Percentiles rank a stretch among this genome's conserved stretches.
Conservation (phyloP, 768 basidiomycete species). For the Lanmaoa pseudosensibilis region DNA sequence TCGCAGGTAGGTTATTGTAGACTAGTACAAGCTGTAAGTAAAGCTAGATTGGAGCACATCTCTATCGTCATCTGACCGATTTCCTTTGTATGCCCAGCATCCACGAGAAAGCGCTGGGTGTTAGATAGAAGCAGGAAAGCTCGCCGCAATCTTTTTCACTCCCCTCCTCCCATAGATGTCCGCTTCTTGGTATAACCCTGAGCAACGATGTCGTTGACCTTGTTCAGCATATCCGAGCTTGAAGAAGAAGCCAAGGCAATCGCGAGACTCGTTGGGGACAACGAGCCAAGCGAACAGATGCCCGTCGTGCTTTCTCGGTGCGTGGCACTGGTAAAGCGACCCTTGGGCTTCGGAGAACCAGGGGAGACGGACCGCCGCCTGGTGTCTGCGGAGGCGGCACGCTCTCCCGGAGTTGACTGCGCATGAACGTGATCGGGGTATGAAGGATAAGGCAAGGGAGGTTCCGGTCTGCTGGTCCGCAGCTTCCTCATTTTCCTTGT, state of each 20-base stretch:
- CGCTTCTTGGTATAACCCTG: constrained; percentile 34
- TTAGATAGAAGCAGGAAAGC: not conserved
- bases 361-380: constrained; percentile 5
- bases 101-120: not conserved
- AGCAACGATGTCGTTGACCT: constrained; percentile 39
- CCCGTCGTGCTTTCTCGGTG: constrained; percentile 5
- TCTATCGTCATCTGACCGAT: not conserved
- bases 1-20: not conserved
- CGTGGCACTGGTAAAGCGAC: not conserved
- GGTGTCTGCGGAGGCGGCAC: not conserved
- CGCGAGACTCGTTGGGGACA: constrained; percentile 26
- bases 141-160: not conserved
- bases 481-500: constrained; percentile 6
- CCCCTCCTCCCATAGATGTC: not conserved
- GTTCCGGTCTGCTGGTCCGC: constrained; percentile 3
- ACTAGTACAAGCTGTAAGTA: not conserved
- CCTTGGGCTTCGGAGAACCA: constrained; percentile 9
- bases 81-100: not conserved
- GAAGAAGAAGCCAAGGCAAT: constrained; percentile 22
- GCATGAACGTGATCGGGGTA: constrained; percentile 10
- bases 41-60: constrained; percentile 3
- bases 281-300: constrained; percentile 15
- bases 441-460: constrained; percentile 25
- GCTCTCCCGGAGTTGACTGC: not conserved
- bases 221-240: constrained; percentile 29